A percentile compares a stretch with the other conserved stretches of the same genome.
Conservation (phyloP, 768 basidiomycete genomes). For the Xerocomellus chrysenteron region DNA sequence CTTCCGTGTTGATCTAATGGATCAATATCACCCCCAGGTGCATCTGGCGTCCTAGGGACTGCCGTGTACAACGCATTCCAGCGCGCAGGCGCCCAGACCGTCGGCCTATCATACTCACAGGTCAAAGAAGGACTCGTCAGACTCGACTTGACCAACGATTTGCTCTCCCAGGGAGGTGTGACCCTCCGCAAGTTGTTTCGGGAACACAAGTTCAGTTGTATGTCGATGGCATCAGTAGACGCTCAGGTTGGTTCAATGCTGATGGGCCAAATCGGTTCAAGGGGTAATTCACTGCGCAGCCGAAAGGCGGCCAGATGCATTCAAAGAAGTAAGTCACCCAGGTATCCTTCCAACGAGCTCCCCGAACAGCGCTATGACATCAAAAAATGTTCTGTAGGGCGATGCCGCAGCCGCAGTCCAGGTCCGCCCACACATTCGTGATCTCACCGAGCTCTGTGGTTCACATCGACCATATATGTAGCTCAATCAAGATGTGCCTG, state of each 20-base stretch:
- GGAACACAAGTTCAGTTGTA: constrained; percentile 68
- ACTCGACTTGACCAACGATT: constrained; percentile 66
- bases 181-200: constrained; percentile 50
- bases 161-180: constrained; percentile 36
- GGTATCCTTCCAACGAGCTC: neutral
- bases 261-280: constrained; percentile 27
- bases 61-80: constrained; percentile 73
- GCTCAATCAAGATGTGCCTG: constrained; percentile 82
- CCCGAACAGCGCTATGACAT: neutral
- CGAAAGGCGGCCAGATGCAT: constrained; percentile 89
- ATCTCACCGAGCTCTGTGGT: neutral
- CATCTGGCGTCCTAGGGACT: constrained; percentile 87
- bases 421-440: constrained; percentile 37
- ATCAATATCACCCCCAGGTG: constrained; percentile 49
- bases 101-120: constrained; percentile 75
- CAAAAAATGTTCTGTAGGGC: constrained; percentile 21
- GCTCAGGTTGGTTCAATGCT: neutral
- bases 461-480: constrained; percentile 28
- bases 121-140: constrained; percentile 49
- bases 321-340: constrained; percentile 65
- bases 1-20: constrained; percentile 12
- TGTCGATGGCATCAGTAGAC: constrained; percentile 26
- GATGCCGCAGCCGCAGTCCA: constrained; percentile 66
- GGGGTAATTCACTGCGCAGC: constrained; percentile 96
- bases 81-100: constrained; percentile 41